Percentiles rank a stretch among this genome's conserved stretches.
These are phyloP conservation scores for Trypanosoma boissoni DNA, from an alignment of 208 protist genomes.

Conservation along the genomic window DNA sequence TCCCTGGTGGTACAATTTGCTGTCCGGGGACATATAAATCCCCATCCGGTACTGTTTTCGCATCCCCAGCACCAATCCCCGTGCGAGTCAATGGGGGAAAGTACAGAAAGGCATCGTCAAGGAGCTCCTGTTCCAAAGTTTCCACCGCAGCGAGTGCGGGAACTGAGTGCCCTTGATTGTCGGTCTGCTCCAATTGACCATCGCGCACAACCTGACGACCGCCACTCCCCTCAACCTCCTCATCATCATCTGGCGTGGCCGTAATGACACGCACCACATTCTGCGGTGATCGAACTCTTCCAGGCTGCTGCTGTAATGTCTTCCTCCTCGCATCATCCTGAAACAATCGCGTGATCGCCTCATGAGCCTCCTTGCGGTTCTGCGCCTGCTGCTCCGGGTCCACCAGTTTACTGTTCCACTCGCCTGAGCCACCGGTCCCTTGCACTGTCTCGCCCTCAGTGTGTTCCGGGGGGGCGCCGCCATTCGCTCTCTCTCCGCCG, in stretches of 20 bases:
- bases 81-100: constrained; percentile 30
- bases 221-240: constrained; percentile 7
- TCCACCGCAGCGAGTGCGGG: constrained; percentile 26
- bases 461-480: too few relatives aligned
- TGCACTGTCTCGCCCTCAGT: too few relatives aligned
- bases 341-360: constrained; percentile 33
- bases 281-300: constrained; percentile 10
- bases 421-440: not conserved
- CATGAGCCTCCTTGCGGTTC: not conserved
- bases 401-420: not conserved
- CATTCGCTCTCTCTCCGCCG: not conserved
- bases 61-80: not conserved
- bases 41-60: constrained; percentile 2
- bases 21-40: constrained; percentile 75
- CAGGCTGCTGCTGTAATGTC: constrained; percentile 14
- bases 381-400: not conserved
- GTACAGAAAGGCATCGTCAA: constrained; percentile 80
- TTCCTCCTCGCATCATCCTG: constrained; percentile 18
- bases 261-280: constrained; percentile 22
- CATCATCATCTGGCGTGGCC: constrained; percentile 21
- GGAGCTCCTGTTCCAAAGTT: constrained; percentile 63
- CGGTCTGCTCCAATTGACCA: too few relatives aligned
- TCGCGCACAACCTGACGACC: constrained; percentile 1
- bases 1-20: constrained; percentile 75
- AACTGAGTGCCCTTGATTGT: not conserved